A percentile compares a stretch with the other conserved stretches of the same genome.
Conservation (phyloP, 2,329 filamentous ascomycete species). For the Chalaropsis ovoidea region DNA sequence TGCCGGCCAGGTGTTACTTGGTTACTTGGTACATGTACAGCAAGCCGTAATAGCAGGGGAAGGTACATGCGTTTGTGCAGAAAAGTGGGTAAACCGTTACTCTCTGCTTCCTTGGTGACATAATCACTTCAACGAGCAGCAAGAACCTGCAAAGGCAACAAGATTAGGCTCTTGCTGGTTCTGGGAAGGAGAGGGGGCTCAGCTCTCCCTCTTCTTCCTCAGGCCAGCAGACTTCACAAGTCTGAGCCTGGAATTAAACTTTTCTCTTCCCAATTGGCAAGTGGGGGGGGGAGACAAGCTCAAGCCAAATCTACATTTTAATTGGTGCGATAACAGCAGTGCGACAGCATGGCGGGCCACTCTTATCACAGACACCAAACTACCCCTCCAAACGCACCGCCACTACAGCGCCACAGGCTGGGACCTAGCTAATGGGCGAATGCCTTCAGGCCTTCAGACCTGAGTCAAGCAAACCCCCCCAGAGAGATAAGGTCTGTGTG, state of each 20-base stretch:
- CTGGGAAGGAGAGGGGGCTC: no score
- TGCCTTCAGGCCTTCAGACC: not conserved
- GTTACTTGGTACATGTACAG: not conserved
- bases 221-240: not conserved
- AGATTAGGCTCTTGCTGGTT: not conserved
- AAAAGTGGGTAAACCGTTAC: not conserved
- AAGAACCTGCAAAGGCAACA: no score
- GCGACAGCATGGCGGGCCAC: not conserved
- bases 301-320: not conserved
- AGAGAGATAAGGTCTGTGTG: not conserved
- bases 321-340: constrained; percentile 14
- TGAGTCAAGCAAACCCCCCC: not conserved
- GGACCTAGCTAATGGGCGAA: not conserved
- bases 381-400: constrained; percentile 11
- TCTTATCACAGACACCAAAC: not conserved
- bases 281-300: not conserved
- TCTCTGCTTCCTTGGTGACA: not conserved
- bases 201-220: not conserved
- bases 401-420: not conserved
- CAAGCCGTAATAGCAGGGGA: no score
- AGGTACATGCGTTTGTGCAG: not conserved
- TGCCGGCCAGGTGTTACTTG: constrained; percentile 14
- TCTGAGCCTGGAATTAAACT: not conserved
- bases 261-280: constrained; percentile 10
- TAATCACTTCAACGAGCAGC: not conserved